Conservation (phyloP, 2,329 filamentous ascomycete species). For the Diaporthe sp. region DNA sequence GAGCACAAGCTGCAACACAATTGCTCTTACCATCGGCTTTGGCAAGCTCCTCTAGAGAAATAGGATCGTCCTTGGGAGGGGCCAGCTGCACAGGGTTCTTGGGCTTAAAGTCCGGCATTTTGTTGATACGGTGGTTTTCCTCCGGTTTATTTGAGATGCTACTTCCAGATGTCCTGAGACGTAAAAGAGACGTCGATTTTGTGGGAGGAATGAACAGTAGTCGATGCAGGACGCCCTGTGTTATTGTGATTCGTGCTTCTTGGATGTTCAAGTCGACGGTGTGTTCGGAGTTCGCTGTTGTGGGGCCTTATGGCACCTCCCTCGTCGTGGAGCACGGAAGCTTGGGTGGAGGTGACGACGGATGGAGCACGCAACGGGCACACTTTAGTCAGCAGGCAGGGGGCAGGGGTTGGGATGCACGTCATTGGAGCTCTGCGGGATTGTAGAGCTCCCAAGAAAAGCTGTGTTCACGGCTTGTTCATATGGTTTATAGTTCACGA, state of each 20-base stretch:
- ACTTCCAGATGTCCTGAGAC: background rate
- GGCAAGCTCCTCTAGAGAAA: slow-evolving; percentile 83
- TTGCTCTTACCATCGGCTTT: slow-evolving; percentile 82
- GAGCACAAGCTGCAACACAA: slow-evolving; percentile 37
- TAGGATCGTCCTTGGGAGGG: slow-evolving; percentile 89
- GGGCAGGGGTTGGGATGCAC: slow-evolving; percentile 10
- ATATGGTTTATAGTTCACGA: background rate
- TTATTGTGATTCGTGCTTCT: background rate
- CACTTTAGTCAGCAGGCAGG: slow-evolving; percentile 17
- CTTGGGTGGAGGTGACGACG: slow-evolving; percentile 3
- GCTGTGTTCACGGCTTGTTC: background rate
- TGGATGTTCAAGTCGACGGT: slow-evolving; percentile 2
- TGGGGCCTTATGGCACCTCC: slow-evolving; percentile 19
- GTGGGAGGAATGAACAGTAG: too few species aligned
- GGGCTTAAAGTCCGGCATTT: slow-evolving; percentile 80
- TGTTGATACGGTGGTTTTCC: slow-evolving; percentile 38
- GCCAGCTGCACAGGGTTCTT: slow-evolving; percentile 82
- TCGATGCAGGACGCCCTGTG: background rate
- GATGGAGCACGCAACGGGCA: background rate
- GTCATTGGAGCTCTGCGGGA: slow-evolving; percentile 33
- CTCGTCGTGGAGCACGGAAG: slow-evolving; percentile 21
- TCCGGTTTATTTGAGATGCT: background rate
- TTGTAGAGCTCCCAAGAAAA: slow-evolving; percentile 30
- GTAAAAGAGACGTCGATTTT: too few species aligned
- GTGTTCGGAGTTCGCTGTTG: slow-evolving; percentile 23